Evolutionary conservation across 1,284 basidiomycete species (phyloP).

Genomic region (Moesziomyces aphidis): DNA sequence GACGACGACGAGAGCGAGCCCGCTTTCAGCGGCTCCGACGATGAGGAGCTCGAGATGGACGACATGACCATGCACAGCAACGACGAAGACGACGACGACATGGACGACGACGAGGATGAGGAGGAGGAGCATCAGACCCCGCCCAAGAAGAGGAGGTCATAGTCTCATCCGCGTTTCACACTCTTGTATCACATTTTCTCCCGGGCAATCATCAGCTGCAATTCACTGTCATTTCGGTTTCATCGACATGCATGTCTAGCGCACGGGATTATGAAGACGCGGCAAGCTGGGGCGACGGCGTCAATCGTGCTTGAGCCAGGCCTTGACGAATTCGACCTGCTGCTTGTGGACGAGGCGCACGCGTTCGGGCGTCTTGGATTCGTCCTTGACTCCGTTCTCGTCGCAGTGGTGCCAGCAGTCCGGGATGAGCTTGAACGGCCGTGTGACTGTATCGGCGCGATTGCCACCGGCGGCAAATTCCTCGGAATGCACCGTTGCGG

Average conservation of each 20-base stretch:
- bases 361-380: conserved; percentile 76
- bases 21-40: conserved; percentile 24
- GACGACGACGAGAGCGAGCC: conserved; percentile 29
- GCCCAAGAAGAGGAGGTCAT: conserved; percentile 33
- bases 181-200: background rate
- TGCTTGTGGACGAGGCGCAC: conserved; percentile 85
- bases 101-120: conserved; percentile 27
- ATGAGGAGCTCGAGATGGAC: conserved; percentile 46
- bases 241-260: background rate
- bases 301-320: conserved; percentile 78
- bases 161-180: conserved; percentile 1
- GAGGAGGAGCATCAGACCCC: conserved; percentile 26
- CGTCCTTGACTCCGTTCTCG: conserved; percentile 51
- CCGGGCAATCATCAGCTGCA: background rate
- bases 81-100: conserved; percentile 34
- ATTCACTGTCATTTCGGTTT: background rate
- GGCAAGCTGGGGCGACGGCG: background rate
- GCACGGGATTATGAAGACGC: too few species aligned
- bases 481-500: conserved; percentile 84
- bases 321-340: conserved; percentile 81
- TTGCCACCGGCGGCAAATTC: conserved; percentile 73
- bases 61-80: conserved; percentile 46
- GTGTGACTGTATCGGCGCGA: conserved; percentile 77
- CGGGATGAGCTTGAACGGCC: conserved; percentile 90
- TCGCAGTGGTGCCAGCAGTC: conserved; percentile 65